Evolutionary conservation across 768 basidiomycete genomes (phyloP), one percentile per base, ranked within the genome.

Genomic region (Tricholoma saponaceum): DNA sequence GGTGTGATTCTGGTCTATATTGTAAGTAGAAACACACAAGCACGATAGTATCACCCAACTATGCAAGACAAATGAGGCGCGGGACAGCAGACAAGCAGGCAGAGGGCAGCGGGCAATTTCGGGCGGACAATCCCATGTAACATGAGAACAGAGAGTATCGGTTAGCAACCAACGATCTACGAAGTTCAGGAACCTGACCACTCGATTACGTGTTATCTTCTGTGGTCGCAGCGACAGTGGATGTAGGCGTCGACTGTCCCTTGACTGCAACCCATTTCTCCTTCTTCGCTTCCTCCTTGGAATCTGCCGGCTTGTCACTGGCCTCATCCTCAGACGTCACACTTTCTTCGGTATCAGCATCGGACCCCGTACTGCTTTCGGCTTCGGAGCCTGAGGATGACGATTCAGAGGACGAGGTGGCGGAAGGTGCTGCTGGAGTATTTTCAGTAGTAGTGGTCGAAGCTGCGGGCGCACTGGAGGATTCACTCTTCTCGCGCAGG

Each of bases 191-290:
- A 60, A 37, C 54, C 6, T 52, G 51, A 33, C 26, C 22, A 46
- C 47, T 49, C 47, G 47, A 30, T 18, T 50, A 50, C 26, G 47
- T 50, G 6, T 50, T 18, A 30, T 9, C 28, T 43, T 52, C 58
- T 53, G 66, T 56, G 53, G 66, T 53, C 46, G 64, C 55, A 58
- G 70, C 54, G 51, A 65, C 59, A 57, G 67, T 49, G 37, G 66
- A 49, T 51, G 56, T 60, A 32, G 67, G 32, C 23, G 68, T 51
- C 44, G 68, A 60, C 58, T 82, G 74, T 22, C 78, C 78, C 70
- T 89, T 87, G 68, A 92, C 84, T 18, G 87, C 76, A 51, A 91
- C 83, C 90, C 90, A 92, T 67, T 87, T 89, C 66, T 91, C 89
- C 67, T 80, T 82, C 64, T 71, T 69, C 47, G 62, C 69, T 39